phyloP scores from a whole-genome alignment of 805 yeast genomes.

The Wickerhamiella domercqiae region DNA sequence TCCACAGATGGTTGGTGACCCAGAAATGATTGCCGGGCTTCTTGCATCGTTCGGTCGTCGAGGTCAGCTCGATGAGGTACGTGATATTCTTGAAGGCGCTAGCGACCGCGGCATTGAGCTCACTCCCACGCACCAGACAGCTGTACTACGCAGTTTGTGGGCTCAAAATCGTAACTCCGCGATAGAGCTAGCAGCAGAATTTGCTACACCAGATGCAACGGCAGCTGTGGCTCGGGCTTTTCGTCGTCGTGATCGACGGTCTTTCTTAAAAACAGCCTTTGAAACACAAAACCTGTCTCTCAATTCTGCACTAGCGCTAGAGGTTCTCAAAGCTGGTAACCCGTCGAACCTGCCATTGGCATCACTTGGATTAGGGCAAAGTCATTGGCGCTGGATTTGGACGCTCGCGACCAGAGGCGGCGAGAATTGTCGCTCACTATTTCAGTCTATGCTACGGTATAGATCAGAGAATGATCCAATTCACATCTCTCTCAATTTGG shows the following conservation, averaged over 20 bases:
- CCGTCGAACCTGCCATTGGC: neutral
- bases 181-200: neutral
- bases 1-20: conserved; percentile 7
- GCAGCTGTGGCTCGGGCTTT: neutral
- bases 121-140: neutral
- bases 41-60: conserved; percentile 5
- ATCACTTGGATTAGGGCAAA: conserved; percentile 7
- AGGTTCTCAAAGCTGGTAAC: conserved; percentile 2
- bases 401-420: neutral
- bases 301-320: conserved; percentile 3
- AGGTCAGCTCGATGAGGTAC: conserved; percentile 3
- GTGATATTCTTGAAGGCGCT: conserved; percentile 7
- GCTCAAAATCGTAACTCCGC: neutral
- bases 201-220: neutral
- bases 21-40: conserved; percentile 3
- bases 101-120: neutral
- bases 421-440: neutral
- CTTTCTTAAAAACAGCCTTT: neutral
- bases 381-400: conserved; percentile 11
- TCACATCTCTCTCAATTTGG: neutral
- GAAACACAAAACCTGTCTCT: too few species aligned
- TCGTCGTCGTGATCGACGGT: neutral
- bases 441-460: neutral
- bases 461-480: neutral
- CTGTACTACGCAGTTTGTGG: neutral